phyloP scores from a whole-genome alignment of 2,329 filamentous ascomycete species.

The Fusarium pilosicola region DNA sequence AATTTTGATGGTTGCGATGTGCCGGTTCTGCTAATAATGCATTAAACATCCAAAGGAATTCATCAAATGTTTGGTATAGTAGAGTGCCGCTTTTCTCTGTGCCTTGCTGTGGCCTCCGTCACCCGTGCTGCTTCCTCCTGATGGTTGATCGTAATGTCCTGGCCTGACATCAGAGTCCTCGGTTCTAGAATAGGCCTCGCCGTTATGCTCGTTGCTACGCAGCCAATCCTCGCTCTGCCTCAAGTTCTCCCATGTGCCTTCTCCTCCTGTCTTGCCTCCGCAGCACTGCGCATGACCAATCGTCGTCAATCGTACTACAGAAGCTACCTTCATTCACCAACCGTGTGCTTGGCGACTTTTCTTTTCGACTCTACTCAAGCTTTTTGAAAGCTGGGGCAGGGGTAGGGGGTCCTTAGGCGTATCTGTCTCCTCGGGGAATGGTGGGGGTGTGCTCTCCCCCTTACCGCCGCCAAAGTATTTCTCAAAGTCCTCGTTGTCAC shows the following conservation, averaged over 20 bases:
- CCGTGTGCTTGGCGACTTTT: neutral
- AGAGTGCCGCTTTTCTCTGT: conserved; percentile 41
- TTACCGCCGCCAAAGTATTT: conserved; percentile 86
- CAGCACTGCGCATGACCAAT: neutral
- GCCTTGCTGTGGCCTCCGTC: conserved; percentile 26
- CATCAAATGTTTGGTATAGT: conserved; percentile 43
- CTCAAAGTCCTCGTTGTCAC: conserved; percentile 85
- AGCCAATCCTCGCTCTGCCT: conserved; percentile 35
- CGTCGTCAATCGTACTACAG: neutral
- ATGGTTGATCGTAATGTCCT: conserved; percentile 5
- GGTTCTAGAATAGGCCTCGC: conserved; percentile 6
- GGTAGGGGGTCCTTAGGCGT: conserved; percentile 49
- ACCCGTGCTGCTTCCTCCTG: conserved; percentile 7
- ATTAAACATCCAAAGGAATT: conserved; percentile 40
- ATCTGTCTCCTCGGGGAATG: conserved; percentile 60
- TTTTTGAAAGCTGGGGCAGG: conserved; percentile 53
- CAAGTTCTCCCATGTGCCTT: conserved; percentile 36
- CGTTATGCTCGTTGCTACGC: conserved; percentile 11
- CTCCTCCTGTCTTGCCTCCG: conserved; percentile 16
- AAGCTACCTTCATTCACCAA: neutral
- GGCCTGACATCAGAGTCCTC: conserved; percentile 1
- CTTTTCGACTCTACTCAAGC: conserved; percentile 36
- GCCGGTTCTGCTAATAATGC: conserved; percentile 35
- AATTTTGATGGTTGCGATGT: conserved; percentile 8
- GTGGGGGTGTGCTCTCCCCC: conserved; percentile 66